phyloP scores from a whole-genome alignment of 768 basidiomycete genomes.

The Trametes cinnabarina region DNA sequence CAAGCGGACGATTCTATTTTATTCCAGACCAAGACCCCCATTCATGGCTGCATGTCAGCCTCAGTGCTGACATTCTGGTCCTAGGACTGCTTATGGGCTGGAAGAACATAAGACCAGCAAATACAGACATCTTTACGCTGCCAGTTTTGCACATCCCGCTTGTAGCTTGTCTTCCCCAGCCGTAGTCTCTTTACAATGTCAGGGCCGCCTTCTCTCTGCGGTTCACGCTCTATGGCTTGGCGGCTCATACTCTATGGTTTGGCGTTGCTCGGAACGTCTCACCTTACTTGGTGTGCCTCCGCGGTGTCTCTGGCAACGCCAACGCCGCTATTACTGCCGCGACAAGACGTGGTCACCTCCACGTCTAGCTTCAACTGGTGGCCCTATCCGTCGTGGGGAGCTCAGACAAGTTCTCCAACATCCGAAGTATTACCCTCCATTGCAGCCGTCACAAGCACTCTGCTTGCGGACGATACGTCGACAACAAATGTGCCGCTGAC shows the following conservation, averaged over 20 bases:
- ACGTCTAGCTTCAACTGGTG: constrained; percentile 34
- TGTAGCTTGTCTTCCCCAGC: too few relatives aligned
- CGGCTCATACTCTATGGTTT: not conserved
- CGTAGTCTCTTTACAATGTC: too few relatives aligned
- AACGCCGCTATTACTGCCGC: not conserved
- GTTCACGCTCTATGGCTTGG: too few relatives aligned
- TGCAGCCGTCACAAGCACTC: not conserved
- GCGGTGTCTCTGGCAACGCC: not conserved
- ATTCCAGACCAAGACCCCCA: too few relatives aligned
- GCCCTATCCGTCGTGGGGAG: constrained; percentile 32
- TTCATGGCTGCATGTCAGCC: too few relatives aligned
- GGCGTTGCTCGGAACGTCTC: not conserved
- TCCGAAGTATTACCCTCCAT: not conserved
- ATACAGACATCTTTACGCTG: too few relatives aligned
- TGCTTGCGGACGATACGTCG: not conserved
- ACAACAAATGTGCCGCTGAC: not conserved
- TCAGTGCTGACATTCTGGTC: too few relatives aligned
- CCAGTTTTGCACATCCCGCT: too few relatives aligned
- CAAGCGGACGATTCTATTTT: too few relatives aligned
- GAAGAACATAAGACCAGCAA: too few relatives aligned
- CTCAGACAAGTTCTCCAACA: not conserved
- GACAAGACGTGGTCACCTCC: constrained; percentile 2
- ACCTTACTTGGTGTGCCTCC: not conserved
- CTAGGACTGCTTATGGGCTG: too few relatives aligned
- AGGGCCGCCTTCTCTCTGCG: too few relatives aligned